A percentile compares a stretch with the other conserved stretches of the same genome.
Conservation (phyloP, 2,329 filamentous ascomycete genomes). For the Cytospora schulzeri region DNA sequence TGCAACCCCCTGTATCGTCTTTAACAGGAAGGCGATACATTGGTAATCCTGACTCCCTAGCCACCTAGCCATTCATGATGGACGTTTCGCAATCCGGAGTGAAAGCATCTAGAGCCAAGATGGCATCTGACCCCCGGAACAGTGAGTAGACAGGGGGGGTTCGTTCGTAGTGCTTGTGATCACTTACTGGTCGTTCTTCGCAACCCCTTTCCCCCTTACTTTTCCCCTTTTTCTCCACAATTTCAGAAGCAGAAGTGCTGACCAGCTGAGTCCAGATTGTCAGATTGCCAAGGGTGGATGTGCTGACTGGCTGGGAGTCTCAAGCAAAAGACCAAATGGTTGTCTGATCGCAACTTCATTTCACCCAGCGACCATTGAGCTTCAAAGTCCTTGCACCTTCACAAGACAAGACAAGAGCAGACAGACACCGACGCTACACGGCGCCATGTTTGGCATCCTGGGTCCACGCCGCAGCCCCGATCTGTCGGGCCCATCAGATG, state of each 20-base stretch:
- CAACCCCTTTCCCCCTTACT: conserved; percentile 1
- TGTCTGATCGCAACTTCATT: conserved; percentile 12
- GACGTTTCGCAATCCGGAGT: neutral
- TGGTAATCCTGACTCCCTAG: neutral
- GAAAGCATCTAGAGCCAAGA: neutral
- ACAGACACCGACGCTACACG: conserved; percentile 11
- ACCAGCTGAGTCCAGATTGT: neutral
- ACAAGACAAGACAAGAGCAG: conserved; percentile 8
- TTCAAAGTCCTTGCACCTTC: neutral
- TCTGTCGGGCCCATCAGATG: conserved; percentile 9
- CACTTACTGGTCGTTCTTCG: neutral
- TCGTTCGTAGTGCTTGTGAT: neutral
- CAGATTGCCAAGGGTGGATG: neutral
- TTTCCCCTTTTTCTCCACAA: neutral
- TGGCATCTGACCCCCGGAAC: neutral
- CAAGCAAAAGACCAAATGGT: neutral
- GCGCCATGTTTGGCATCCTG: neutral
- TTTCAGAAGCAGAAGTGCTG: neutral
- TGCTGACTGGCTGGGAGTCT: neutral
- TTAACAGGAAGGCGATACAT: neutral
- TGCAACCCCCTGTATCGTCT: neutral
- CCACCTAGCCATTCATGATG: neutral
- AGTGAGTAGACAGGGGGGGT: neutral
- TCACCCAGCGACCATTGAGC: conserved; percentile 21
- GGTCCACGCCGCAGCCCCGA: conserved; percentile 12